Evolutionary conservation across 1,139 yeast genomes (phyloP).

Genomic region (Suhomyces chickasaworum): DNA sequence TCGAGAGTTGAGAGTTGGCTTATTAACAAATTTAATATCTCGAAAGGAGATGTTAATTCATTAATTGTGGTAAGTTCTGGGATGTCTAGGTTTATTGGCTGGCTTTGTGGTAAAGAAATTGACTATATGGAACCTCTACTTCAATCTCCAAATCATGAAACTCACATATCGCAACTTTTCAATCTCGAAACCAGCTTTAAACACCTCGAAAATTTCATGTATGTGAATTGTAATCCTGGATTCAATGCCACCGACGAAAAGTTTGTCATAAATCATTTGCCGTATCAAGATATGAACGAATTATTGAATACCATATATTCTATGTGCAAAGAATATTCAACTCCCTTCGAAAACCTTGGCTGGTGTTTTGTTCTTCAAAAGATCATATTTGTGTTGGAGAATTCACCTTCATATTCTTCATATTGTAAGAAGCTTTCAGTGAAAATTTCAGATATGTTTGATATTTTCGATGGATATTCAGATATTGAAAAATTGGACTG

Average conservation of each 20-base stretch:
- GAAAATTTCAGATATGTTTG: neutral
- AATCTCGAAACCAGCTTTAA: neutral
- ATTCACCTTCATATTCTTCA: neutral
- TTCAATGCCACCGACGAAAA: too few relatives aligned
- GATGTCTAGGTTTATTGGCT: constrained; percentile 40
- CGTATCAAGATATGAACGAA: neutral
- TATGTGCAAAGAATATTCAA: neutral
- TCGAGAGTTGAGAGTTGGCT: constrained; percentile 47
- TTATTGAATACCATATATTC: neutral
- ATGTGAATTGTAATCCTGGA: neutral
- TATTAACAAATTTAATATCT: constrained; percentile 38
- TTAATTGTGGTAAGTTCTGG: constrained; percentile 15
- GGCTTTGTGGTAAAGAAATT: constrained; percentile 40
- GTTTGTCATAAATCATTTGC: neutral
- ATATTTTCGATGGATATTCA: neutral
- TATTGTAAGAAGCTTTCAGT: neutral
- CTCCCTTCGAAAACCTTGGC: neutral
- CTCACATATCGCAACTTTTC: neutral
- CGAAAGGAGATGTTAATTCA: constrained; percentile 1
- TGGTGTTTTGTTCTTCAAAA: constrained; percentile 1
- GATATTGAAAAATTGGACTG: neutral
- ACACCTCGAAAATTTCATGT: constrained; percentile 17
- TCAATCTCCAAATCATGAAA: neutral
- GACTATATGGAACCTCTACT: neutral
- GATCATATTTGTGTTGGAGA: neutral